Evolutionary conservation across 2,329 filamentous ascomycete genomes (phyloP), one percentile per base, ranked within the genome.

Genomic region (Biscogniauxia marginata): DNA sequence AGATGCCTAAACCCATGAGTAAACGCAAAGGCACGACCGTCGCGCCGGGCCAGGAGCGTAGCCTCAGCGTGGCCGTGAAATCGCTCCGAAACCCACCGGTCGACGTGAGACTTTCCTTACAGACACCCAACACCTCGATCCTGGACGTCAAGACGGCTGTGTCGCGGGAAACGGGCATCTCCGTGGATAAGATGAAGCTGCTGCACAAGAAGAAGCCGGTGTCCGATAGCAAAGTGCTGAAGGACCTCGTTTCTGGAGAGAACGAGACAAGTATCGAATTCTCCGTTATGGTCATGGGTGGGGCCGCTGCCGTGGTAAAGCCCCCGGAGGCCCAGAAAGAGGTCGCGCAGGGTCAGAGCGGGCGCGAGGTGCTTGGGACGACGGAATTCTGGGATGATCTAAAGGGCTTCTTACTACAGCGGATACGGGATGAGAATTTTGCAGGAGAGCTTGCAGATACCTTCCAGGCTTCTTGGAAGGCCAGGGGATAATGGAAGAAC

Each of bases 321-420:
- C 69, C 68, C n/a, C 71, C 73, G 20, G 75, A 77, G 11, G 76
- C 77, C 39, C 66, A 70, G 8, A 71, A 74, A 49, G 77, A 71
- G 47, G 77, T 75, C 45, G 81, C 81, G 52, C 79, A 82, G 61
- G 79, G 76, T 3, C 73, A 78, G n/a, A 85, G 82, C 63, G 83
- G 82, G 30, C 75, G 74, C 53, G 82, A 83, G 23, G 81, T 88
- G 19, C 70, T 96, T 61, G 76, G 84, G 67, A 88, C 84, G 11
- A 84, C 88, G 6, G 86, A 82, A 54, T 99, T 99, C 70, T 99
- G 95, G 95, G 75, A 75, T 7, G 95, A 98, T 76, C 73, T 99
- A 61, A 85, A 86, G 69, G 89, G 84, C 0, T 98, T 93, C 73
- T 71, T 99, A 71, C 76, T 85, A 68, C 89, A 93, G 77, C 84